phyloP scores from a whole-genome alignment of 495 filamentous ascomycete species.

The Tuber umbilicatum region DNA sequence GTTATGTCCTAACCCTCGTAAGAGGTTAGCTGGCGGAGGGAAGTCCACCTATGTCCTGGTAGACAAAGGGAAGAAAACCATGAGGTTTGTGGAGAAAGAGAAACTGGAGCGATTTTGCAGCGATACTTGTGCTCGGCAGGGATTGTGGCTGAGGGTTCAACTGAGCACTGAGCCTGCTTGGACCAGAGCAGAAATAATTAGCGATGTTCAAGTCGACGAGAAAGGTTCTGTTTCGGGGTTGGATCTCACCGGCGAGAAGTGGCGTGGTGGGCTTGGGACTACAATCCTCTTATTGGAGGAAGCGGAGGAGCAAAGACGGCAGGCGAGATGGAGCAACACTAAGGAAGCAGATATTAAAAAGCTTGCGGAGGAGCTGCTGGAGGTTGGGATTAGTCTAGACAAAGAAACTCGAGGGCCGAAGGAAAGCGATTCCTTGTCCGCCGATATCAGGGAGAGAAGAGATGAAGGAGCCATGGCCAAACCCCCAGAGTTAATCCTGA shows the following conservation, averaged over 20 bases:
- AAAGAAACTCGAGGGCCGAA: conserved; percentile 15
- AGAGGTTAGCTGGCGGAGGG: conserved; percentile 46
- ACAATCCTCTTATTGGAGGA: conserved; percentile 24
- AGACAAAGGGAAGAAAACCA: conserved; percentile 50
- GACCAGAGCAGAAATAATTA: conserved; percentile 58
- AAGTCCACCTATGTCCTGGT: conserved; percentile 48
- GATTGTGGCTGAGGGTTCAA: conserved; percentile 79
- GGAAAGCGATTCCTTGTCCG: not conserved
- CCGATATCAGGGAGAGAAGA: not conserved
- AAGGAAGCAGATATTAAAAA: conserved; percentile 21
- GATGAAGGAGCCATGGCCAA: not conserved
- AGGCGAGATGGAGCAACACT: conserved; percentile 13
- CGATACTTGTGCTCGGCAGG: conserved; percentile 65
- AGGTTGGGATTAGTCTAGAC: conserved; percentile 45
- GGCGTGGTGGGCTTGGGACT: conserved; percentile 11
- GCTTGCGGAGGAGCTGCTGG: conserved; percentile 42
- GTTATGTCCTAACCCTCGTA: conserved; percentile 56
- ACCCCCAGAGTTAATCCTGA: conserved; percentile 3
- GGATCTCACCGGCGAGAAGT: conserved; percentile 21
- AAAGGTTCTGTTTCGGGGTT: conserved; percentile 28
- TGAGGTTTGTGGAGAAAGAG: conserved; percentile 56
- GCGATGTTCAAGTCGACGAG: conserved; percentile 38
- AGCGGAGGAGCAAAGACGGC: conserved; percentile 13
- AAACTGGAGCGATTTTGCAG: conserved; percentile 85
- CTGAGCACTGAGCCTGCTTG: conserved; percentile 70